Evolutionary conservation across 2,329 filamentous ascomycete species (phyloP).

Genomic region (Pseudogymnoascus sp.): DNA sequence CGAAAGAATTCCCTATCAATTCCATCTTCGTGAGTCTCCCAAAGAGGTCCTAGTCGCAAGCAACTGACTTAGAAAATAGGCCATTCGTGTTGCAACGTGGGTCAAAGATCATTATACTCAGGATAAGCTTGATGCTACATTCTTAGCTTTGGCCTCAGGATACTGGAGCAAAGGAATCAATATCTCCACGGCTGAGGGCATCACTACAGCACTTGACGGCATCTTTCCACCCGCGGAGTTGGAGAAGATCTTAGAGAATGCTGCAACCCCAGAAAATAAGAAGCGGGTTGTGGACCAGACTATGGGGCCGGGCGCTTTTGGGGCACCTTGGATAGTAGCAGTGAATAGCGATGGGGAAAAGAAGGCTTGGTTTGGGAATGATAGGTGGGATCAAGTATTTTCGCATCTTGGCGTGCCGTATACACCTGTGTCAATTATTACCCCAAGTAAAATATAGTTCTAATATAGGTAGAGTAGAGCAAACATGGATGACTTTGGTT

Average conservation of each 20-base stretch:
- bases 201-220: conserved; percentile 11
- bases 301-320: conserved; percentile 15
- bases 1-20: conserved; percentile 14
- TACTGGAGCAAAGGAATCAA: conserved; percentile 17
- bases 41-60: not conserved
- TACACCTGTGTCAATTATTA: conserved; percentile 12
- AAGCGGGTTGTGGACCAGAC: conserved; percentile 15
- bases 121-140: conserved; percentile 14
- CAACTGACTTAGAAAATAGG: conserved; percentile 9
- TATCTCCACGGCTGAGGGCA: conserved; percentile 14
- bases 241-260: conserved; percentile 14
- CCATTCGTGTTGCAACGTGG: conserved; percentile 16
- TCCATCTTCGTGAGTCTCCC: conserved; percentile 15
- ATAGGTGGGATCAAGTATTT: conserved; percentile 19
- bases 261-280: conserved; percentile 16
- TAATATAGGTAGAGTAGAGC: not conserved
- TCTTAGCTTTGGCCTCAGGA: conserved; percentile 13
- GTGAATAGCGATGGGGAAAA: conserved; percentile 13
- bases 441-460: not conserved
- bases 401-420: conserved; percentile 15
- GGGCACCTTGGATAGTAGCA: conserved; percentile 17
- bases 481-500: not conserved
- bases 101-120: conserved; percentile 14
- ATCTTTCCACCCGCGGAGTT: conserved; percentile 13
- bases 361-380: conserved; percentile 19